Conservation (phyloP, 2,329 filamentous ascomycete genomes). For the Neocatenulostroma microsporum region DNA sequence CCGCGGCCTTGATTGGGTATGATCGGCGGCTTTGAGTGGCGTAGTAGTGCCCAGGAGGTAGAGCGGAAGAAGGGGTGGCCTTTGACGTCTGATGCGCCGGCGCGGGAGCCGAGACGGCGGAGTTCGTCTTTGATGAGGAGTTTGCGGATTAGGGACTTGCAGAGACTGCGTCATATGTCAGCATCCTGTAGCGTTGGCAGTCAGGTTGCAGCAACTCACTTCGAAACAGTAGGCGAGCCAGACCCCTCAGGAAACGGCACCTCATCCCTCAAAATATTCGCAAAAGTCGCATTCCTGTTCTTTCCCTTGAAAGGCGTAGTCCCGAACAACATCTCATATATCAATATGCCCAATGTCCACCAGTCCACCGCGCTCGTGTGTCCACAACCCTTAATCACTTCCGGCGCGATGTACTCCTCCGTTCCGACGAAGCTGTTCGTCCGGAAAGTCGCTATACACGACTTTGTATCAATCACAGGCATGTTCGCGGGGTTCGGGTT, state of each 20-base stretch:
- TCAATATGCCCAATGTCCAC: conserved; percentile 96
- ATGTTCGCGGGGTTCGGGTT: conserved; percentile 54
- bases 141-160: conserved; percentile 94
- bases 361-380: conserved; percentile 98
- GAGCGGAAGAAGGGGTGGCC: conserved; percentile 90
- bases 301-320: conserved; percentile 99
- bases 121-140: conserved; percentile 97
- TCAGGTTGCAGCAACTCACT: conserved; percentile 54
- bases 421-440: conserved; percentile 98
- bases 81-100: conserved; percentile 95
- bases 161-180: no score
- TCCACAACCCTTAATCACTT: conserved; percentile 97
- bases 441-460: conserved; percentile 94
- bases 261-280: conserved; percentile 91
- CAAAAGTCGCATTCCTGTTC: conserved; percentile 96
- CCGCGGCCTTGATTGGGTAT: conserved; percentile 84
- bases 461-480: conserved; percentile 97
- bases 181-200: no score
- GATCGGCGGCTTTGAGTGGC: conserved; percentile 97
- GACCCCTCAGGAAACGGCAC: conserved; percentile 90
- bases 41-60: conserved; percentile 93
- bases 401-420: conserved; percentile 96
- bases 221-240: conserved; percentile 76
- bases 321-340: conserved; percentile 98
- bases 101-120: conserved; percentile 81